Evolutionary conservation across 306 rosid species (phyloP).

Genomic region (Mimosa pudica): DNA sequence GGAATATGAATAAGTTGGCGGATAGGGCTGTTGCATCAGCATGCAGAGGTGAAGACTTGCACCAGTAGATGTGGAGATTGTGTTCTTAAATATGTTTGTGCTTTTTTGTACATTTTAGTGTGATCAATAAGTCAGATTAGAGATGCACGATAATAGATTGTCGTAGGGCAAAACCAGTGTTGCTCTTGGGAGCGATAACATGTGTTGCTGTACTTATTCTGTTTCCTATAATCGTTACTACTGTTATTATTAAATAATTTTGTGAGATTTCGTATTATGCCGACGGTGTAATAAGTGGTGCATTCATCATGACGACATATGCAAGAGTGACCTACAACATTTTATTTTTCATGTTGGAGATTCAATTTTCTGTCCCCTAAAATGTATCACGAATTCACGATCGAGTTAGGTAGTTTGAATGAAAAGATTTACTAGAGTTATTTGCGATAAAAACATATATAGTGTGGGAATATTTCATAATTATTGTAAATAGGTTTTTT

Average conservation of each 20-base stretch:
- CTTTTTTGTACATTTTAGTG: constrained; percentile 29
- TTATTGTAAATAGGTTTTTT: no score
- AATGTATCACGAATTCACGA: no score
- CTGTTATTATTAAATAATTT: not conserved
- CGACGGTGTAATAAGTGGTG: not conserved
- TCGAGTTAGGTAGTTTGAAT: no score
- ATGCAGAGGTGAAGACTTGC: constrained; percentile 9
- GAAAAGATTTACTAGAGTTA: no score
- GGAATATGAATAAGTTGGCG: constrained; percentile 7
- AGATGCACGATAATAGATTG: constrained; percentile 17
- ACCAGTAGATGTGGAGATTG: constrained; percentile 14
- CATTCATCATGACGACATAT: not conserved
- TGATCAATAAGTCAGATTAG: constrained; percentile 34
- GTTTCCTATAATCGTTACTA: not conserved
- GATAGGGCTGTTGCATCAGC: constrained; percentile 34
- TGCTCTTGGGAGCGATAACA: not conserved
- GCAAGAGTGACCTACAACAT: not conserved
- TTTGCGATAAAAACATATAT: no score
- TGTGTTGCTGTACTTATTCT: not conserved
- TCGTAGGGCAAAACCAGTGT: not conserved
- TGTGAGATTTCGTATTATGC: not conserved
- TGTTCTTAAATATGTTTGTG: constrained; percentile 26
- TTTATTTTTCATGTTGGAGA: no score
- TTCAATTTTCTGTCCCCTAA: no score
- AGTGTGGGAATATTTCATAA: no score